Base-by-base conservation (phyloP, 1,284 basidiomycete species). In the Irpex lacteus region DNA sequence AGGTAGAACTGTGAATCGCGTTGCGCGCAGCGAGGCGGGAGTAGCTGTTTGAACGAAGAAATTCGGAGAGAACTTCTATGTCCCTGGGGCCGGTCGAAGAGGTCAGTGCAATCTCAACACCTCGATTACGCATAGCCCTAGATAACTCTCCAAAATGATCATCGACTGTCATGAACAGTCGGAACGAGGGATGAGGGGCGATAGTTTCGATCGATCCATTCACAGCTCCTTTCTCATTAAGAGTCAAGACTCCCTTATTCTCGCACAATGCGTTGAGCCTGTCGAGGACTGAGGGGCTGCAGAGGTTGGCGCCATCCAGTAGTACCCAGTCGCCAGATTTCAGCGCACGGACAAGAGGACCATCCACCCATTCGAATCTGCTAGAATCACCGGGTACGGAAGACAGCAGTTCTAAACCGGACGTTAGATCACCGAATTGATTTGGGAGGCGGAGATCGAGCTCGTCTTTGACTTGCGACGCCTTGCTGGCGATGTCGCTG, bases 231-330 rank as follows among this genome's bases (percentile, higher is more conserved):
- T 94, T 88, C 76, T 99, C 98, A 70, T 89, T 96, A 63, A 99
- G 83, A 37, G 89, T 88, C 36, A 99, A 79, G 0, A 81, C 82
- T 5, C 98, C 97, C 60, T 90, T 82, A 13, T 85, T 82, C 77
- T 99, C 98, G 74, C 98, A 98, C 8, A 99, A 87, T 40, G 96
- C 97, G 75, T 99, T 99, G 54, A 99, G 86, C 26, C 98, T 88
- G 80, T 99, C 98, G 32, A 99, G 86, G 4, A 99, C 96, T 2
- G 96, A 97, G 2, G 98, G 90, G 66, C 86, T 96, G 78, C 98
- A 99, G 11, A 97, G 82, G 74, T 99, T 99, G 60, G 98, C 96
- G 66, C 91, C 91, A 68, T 98, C 95, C 61, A 99, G 84, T 54
- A 98, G 81, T 59, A 98, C 80, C 96, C 98, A 98, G 68, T 90